These are phyloP conservation scores for Fraxinus sp. DNA, from an alignment of 305 asterid genomes.

Conservation along the genomic window DNA sequence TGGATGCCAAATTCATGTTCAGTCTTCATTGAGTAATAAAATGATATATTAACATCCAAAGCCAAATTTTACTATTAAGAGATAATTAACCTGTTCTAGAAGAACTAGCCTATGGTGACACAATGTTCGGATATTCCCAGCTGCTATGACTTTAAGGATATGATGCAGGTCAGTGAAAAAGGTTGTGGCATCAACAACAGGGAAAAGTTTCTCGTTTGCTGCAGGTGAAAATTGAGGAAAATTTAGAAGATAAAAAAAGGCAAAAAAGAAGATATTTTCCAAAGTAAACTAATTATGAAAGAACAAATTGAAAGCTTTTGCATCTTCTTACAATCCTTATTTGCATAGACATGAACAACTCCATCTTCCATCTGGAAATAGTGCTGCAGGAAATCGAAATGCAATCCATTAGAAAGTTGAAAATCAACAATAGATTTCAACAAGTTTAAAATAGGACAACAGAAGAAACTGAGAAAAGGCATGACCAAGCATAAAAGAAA, in stretches of 20 bases:
- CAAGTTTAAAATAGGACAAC: slow-evolving; percentile 12
- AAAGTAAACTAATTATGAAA: slow-evolving; percentile 7
- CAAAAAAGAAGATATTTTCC: not conserved
- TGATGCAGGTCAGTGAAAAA: slow-evolving; percentile 96
- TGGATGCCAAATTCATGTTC: slow-evolving; percentile 30
- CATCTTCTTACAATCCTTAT: slow-evolving; percentile 77
- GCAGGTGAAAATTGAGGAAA: slow-evolving; percentile 27
- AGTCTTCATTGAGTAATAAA: slow-evolving; percentile 18
- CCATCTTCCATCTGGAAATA: slow-evolving; percentile 89
- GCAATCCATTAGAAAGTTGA: slow-evolving; percentile 20
- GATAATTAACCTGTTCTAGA: slow-evolving; percentile 71
- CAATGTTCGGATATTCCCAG: slow-evolving; percentile 84
- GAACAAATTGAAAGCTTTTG: slow-evolving; percentile 9
- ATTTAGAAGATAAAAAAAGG: slow-evolving; percentile 21
- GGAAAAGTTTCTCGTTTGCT: slow-evolving; percentile 84
- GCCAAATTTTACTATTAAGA: slow-evolving; percentile 2
- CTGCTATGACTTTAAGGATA: slow-evolving; percentile 94
- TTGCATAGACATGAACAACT: slow-evolving; percentile 82
- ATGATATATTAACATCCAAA: slow-evolving; percentile 14
- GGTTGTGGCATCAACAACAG: slow-evolving; percentile 88
- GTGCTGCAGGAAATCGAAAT: slow-evolving; percentile 51
- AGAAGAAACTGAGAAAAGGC: slow-evolving; percentile 11
- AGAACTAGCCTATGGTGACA: slow-evolving; percentile 95
- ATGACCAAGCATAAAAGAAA: slow-evolving; percentile 7
- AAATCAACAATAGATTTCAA: not conserved